phyloP scores from a whole-genome alignment of 2,329 filamentous ascomycete species.

The Sclerotinia trifoliorum region DNA sequence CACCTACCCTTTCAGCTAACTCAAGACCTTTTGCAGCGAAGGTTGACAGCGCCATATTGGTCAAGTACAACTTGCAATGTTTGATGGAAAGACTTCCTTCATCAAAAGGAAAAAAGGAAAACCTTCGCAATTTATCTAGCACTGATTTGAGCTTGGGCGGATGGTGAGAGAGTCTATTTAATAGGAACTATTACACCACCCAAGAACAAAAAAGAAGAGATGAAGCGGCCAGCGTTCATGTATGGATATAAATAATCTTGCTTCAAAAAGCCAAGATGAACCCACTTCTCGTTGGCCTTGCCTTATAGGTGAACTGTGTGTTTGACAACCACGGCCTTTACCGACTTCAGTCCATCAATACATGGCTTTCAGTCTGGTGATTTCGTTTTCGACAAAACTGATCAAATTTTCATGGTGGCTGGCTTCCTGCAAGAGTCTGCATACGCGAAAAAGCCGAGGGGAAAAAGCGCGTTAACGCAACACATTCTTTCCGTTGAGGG shows the following conservation, averaged over 20 bases:
- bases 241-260: background rate
- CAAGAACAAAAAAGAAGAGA: conserved; percentile 2
- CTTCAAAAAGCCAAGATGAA: background rate
- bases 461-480: background rate
- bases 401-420: background rate
- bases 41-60: background rate
- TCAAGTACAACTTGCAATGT: background rate
- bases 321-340: background rate
- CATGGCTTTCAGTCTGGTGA: background rate
- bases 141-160: no score
- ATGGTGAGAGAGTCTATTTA: background rate
- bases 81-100: background rate
- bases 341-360: background rate
- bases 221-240: background rate
- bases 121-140: background rate
- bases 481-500: no score
- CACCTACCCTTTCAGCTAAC: background rate
- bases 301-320: background rate
- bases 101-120: background rate
- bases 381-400: background rate
- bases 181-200: background rate
- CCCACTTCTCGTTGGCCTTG: background rate
- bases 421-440: conserved; percentile 3
- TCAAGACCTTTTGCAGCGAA: background rate
- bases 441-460: conserved; percentile 1